phyloP scores from a whole-genome alignment of 768 basidiomycete species.

The Imleria badia region DNA sequence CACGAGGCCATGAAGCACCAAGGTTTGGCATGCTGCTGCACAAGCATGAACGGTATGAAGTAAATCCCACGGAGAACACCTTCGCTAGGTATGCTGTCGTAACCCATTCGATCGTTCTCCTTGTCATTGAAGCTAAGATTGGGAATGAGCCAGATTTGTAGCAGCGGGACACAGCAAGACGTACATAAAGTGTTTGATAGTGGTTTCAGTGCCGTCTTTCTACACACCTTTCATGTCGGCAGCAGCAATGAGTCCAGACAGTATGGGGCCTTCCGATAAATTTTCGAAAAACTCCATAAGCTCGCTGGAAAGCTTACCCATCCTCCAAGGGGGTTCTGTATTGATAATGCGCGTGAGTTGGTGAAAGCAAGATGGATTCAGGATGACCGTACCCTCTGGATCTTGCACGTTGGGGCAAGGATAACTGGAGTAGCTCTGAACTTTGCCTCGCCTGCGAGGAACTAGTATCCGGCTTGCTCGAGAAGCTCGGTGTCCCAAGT shows the following conservation, averaged over 20 bases:
- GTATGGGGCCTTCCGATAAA: constrained; percentile 75
- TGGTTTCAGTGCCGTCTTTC: constrained; percentile 67
- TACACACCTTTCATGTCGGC: constrained; percentile 80
- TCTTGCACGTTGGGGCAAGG: constrained; percentile 82
- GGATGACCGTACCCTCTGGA: constrained; percentile 58
- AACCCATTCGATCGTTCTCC: constrained; percentile 71
- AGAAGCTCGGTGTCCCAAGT: constrained; percentile 72
- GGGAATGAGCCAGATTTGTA: not conserved
- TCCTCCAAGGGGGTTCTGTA: constrained; percentile 68
- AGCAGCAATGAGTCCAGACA: constrained; percentile 69
- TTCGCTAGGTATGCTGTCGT: constrained; percentile 49
- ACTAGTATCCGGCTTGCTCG: constrained; percentile 57
- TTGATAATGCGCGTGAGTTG: not conserved
- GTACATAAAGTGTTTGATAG: constrained; percentile 85
- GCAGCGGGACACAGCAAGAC: constrained; percentile 7
- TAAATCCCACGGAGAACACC: constrained; percentile 59
- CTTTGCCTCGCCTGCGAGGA: constrained; percentile 73
- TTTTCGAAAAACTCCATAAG: constrained; percentile 62
- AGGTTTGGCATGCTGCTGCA: constrained; percentile 49
- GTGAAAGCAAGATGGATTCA: not conserved
- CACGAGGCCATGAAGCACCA: constrained; percentile 63
- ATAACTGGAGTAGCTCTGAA: constrained; percentile 65
- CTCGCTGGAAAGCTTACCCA: constrained; percentile 40
- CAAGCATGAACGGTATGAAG: constrained; percentile 60
- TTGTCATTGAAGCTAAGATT: constrained; percentile 69